A percentile compares a stretch with the other conserved stretches of the same genome.
Conservation (phyloP, 2,329 filamentous ascomycete genomes). For the Beauveria scarabaeidicola region DNA sequence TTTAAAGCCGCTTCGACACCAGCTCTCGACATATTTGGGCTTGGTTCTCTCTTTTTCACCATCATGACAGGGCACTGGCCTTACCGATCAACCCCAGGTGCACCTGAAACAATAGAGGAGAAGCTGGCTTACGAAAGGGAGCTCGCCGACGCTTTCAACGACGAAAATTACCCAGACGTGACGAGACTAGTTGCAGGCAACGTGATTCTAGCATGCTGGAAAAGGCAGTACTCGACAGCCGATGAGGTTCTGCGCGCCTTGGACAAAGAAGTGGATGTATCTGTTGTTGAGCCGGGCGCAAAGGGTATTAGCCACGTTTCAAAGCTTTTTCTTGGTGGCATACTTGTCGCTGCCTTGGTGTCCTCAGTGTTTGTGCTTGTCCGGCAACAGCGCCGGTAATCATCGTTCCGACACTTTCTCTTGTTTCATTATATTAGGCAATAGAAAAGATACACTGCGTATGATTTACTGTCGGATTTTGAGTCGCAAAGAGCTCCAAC, state of each 20-base stretch:
- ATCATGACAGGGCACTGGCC: conserved; percentile 3
- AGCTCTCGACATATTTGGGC: neutral
- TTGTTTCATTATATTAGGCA: neutral
- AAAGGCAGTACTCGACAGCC: neutral
- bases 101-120: neutral
- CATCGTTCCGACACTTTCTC: neutral
- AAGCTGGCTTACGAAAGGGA: neutral
- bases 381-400: neutral
- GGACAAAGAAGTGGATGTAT: neutral
- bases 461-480: neutral
- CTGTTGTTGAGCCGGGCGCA: neutral
- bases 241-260: neutral
- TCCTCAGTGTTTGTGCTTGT: neutral
- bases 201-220: neutral
- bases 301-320: neutral
- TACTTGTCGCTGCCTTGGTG: neutral
- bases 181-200: neutral
- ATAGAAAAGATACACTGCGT: neutral
- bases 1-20: neutral
- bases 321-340: neutral
- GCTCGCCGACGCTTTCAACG: neutral
- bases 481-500: neutral
- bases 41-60: neutral
- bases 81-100: neutral
- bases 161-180: neutral